Evolutionary conservation across 352 stramenopile genomes (phyloP).

Genomic region (Globisporangium spinosum): DNA sequence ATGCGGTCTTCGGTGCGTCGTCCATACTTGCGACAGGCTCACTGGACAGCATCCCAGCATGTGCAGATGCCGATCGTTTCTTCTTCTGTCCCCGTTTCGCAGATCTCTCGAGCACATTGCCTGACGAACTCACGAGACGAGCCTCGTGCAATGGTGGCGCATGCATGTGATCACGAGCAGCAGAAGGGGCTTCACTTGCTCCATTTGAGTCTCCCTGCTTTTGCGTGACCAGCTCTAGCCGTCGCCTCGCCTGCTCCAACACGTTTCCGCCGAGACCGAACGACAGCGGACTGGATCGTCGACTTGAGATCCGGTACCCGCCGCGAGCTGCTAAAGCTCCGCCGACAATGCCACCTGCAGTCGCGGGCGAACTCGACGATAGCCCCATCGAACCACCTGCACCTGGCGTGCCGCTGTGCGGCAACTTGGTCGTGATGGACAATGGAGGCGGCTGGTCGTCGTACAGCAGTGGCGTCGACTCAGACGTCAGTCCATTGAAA

Average conservation of each 20-base stretch:
- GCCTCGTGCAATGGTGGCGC: neutral
- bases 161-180: neutral
- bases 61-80: conserved; percentile 16
- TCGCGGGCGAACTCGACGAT: conserved; percentile 6
- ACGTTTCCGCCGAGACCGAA: conserved; percentile 51
- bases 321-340: conserved; percentile 1
- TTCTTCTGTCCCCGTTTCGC: conserved; percentile 5
- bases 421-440: conserved; percentile 25
- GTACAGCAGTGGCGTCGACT: conserved; percentile 20
- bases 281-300: conserved; percentile 59
- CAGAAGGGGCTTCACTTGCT: neutral
- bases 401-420: conserved; percentile 9
- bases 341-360: conserved; percentile 7
- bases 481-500: conserved; percentile 21
- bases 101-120: conserved; percentile 9
- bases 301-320: conserved; percentile 23
- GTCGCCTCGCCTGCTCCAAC: conserved; percentile 33
- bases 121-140: conserved; percentile 16
- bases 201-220: neutral
- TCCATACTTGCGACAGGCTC: neutral
- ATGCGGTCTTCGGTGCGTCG: conserved; percentile 6
- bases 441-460: conserved; percentile 38
- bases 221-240: conserved; percentile 17
- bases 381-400: conserved; percentile 14
- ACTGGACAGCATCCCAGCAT: conserved; percentile 3